Percentiles rank a stretch among this genome's conserved stretches.
These are phyloP conservation scores for Lactifluus pinguis DNA, from an alignment of 768 basidiomycete species.

Conservation along the genomic window DNA sequence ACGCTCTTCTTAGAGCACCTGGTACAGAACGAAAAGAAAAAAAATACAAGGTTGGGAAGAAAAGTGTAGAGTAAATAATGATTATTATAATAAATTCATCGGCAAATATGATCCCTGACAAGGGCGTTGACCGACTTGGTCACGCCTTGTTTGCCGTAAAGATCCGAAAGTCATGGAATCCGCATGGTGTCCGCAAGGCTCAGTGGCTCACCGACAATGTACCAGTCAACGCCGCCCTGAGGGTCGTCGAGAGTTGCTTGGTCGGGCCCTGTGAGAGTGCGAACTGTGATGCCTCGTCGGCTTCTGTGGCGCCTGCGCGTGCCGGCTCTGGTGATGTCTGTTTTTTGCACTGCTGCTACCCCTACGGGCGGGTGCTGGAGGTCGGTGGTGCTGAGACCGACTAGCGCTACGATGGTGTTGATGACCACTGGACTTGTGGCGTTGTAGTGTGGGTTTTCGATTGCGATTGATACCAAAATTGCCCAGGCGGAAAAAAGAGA, in stretches of 20 bases:
- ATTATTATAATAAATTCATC: conserved; percentile 3
- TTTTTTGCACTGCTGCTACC: not conserved
- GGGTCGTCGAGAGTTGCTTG: conserved; percentile 8
- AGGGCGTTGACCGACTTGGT: not conserved
- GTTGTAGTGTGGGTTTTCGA: not conserved
- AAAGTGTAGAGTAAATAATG: not conserved
- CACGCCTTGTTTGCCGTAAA: not conserved
- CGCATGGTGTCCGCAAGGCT: not conserved
- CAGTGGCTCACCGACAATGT: not conserved
- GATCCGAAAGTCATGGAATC: not conserved
- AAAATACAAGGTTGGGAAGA: not conserved
- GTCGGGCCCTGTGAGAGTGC: conserved; percentile 3
- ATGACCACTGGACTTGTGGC: not conserved
- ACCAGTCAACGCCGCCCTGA: conserved; percentile 6
- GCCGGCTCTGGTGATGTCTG: not conserved
- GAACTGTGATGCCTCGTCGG: conserved; percentile 4
- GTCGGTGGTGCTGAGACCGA: not conserved
- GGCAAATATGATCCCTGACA: not conserved
- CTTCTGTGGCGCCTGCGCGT: not conserved
- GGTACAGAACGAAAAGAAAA: not conserved
- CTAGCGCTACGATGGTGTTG: not conserved
- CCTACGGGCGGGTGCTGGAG: not conserved
- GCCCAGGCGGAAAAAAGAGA: conserved; percentile 5
- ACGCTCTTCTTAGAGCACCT: not conserved
- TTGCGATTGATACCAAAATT: not conserved